Evolutionary conservation across 305 asterid genomes (phyloP), one percentile per base, ranked within the genome.

Genomic region (Fraxinus nigra): DNA sequence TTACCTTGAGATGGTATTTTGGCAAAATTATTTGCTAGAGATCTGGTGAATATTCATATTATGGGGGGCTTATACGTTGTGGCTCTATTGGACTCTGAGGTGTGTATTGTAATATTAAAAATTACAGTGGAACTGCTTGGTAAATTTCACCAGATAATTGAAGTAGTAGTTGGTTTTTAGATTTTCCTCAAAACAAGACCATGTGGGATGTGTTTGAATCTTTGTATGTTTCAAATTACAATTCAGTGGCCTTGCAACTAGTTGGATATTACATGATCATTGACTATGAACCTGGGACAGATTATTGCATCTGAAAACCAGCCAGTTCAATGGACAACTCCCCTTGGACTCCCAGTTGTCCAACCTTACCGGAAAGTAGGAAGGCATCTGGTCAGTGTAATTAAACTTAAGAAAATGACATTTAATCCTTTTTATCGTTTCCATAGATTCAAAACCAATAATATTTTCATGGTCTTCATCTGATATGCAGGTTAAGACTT

Each of bases 331-430:
- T 96, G 99, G 99, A 94, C 96, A 78, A 96, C 98, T 87, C 99
- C 98, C 54, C 97, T 96, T 72, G 99, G 99, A 81, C 98, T 96
- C 78, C 99, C 99, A 32, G 99, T 96, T 82, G 99, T 96, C 85
- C 99, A 96, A 90, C 99, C 99, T 74, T 96, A 96, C 87, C 97
- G 93, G 81, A 86, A 87, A 85, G 5, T 83, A 75, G 93, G 94
- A 90, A 88, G 90, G 81, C 97, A 89, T 83, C 84, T 91, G 77
- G 98, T 94, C 81, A 91, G 97, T 85, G 48, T 80, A 75, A 63
- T 74, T 46, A 74, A 80, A 82, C 72, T 51, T 34, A 14, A 38
- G 43, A 10, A 48, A 26, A 77, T 35, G 28, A 6, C 43, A 35
- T 80, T 51, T 40, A 14, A 51, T 59, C 16, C 13, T 51, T 77